Percentiles rank a stretch among this genome's conserved stretches.
These are phyloP conservation scores for Saussurea involucrata DNA, from an alignment of 129 eudicot genomes.

Conservation along the genomic window DNA sequence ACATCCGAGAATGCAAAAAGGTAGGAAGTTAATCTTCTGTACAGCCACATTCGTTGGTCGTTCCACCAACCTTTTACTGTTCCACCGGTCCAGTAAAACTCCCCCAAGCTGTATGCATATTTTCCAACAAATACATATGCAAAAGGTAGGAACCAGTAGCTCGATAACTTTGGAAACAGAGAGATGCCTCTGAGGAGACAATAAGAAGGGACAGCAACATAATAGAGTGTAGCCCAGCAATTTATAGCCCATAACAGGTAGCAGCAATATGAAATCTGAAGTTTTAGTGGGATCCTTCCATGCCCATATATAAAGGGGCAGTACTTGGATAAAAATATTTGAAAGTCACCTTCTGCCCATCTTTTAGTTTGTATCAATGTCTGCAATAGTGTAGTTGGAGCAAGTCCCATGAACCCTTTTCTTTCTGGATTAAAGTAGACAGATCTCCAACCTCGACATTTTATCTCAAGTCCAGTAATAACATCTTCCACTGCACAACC, in stretches of 20 bases:
- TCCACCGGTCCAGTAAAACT: conserved; percentile 25
- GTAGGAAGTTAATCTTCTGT: conserved; percentile 31
- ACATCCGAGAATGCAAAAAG: conserved; percentile 30
- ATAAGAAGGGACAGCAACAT: conserved; percentile 31
- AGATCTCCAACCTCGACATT: conserved; percentile 44
- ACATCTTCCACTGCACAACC: conserved; percentile 48
- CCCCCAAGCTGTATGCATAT: conserved; percentile 34
- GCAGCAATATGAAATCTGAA: conserved; percentile 30
- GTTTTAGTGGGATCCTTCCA: conserved; percentile 26
- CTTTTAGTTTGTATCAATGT: conserved; percentile 40
- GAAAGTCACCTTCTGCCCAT: conserved; percentile 47
- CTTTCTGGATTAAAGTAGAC: conserved; percentile 32
- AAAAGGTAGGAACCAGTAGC: conserved; percentile 37
- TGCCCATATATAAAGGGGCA: conserved; percentile 34
- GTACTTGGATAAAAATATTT: conserved; percentile 22
- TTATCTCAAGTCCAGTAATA: conserved; percentile 37
- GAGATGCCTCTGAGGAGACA: conserved; percentile 30
- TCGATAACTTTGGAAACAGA: conserved; percentile 41
- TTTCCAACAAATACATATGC: conserved; percentile 16
- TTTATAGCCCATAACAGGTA: conserved; percentile 39
- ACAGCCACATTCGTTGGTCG: conserved; percentile 43
- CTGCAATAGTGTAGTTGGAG: conserved; percentile 33
- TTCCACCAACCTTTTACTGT: conserved; percentile 43
- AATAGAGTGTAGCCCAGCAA: conserved; percentile 32
- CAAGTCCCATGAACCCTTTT: conserved; percentile 38